Evolutionary conservation across 441 rosid genomes (phyloP).

Genomic region (Breynia disticha): DNA sequence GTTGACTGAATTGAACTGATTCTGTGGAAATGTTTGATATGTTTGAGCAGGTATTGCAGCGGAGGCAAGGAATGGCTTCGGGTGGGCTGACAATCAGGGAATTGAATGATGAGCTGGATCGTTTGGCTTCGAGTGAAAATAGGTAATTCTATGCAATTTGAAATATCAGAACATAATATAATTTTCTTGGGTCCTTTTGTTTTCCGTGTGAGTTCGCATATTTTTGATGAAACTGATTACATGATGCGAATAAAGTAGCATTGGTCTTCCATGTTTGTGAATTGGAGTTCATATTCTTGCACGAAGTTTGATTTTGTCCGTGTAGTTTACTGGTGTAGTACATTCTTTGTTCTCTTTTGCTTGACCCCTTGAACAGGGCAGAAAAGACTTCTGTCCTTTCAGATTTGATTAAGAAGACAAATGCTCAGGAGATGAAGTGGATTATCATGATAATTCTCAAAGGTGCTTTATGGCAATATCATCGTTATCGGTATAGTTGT

Average conservation of each 20-base stretch:
- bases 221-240: no score
- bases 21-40: neutral
- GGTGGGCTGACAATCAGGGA: slow-evolving; percentile 70
- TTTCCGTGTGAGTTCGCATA: no score
- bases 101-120: slow-evolving; percentile 71
- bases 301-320: no score
- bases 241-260: no score
- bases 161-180: neutral
- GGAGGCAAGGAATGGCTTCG: slow-evolving; percentile 76
- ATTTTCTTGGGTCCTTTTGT: no score
- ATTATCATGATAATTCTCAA: slow-evolving; percentile 84
- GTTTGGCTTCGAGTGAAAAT: slow-evolving; percentile 66
- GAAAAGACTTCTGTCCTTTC: slow-evolving; percentile 63
- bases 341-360: no score
- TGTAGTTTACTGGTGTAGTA: no score
- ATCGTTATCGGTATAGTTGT: neutral
- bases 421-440: slow-evolving; percentile 98
- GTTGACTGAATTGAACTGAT: neutral
- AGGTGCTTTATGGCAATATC: slow-evolving; percentile 30
- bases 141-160: slow-evolving; percentile 25
- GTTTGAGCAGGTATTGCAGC: slow-evolving; percentile 51
- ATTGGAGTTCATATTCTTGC: no score
- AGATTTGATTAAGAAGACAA: slow-evolving; percentile 74
- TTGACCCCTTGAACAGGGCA: slow-evolving; percentile 27
- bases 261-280: no score